phyloP scores from a whole-genome alignment of 192 early-diverging fungal genomes.

The Geosiphon pyriformis region DNA sequence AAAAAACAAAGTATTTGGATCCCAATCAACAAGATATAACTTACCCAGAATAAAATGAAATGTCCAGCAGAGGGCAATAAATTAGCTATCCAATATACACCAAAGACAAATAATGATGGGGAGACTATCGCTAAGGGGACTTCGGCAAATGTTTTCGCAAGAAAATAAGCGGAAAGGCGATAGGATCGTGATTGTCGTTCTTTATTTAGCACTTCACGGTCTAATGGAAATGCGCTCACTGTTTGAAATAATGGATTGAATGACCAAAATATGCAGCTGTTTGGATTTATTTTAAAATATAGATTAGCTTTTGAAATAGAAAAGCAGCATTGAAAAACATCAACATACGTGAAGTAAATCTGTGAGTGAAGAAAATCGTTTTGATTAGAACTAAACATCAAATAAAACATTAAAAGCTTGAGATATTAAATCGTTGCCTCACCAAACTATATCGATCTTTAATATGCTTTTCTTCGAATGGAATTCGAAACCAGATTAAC shows the following conservation, averaged over 20 bases:
- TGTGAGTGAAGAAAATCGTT: no score
- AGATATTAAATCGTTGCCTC: background rate
- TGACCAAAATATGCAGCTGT: conserved; percentile 4
- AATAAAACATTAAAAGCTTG: no score
- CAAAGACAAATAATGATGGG: background rate
- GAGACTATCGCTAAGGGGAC: background rate
- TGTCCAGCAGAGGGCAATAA: background rate
- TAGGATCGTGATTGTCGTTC: conserved; percentile 22
- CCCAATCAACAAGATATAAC: background rate
- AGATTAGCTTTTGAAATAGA: no score
- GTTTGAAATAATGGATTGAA: conserved; percentile 1
- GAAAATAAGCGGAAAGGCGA: conserved; percentile 6
- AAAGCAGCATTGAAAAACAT: no score
- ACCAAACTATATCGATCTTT: background rate
- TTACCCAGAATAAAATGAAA: conserved; percentile 2
- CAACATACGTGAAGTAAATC: no score
- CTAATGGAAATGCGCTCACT: conserved; percentile 9
- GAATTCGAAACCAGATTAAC: conserved; percentile 5
- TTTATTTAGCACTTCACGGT: conserved; percentile 1
- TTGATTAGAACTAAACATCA: no score
- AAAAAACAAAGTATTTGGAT: background rate
- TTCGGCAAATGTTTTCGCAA: conserved; percentile 10
- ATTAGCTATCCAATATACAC: conserved; percentile 7
- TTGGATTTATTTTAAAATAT: no score
- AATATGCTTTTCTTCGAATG: background rate